Conservation (phyloP, 1,284 basidiomycete genomes). For the Ganoderma meredithae region DNA sequence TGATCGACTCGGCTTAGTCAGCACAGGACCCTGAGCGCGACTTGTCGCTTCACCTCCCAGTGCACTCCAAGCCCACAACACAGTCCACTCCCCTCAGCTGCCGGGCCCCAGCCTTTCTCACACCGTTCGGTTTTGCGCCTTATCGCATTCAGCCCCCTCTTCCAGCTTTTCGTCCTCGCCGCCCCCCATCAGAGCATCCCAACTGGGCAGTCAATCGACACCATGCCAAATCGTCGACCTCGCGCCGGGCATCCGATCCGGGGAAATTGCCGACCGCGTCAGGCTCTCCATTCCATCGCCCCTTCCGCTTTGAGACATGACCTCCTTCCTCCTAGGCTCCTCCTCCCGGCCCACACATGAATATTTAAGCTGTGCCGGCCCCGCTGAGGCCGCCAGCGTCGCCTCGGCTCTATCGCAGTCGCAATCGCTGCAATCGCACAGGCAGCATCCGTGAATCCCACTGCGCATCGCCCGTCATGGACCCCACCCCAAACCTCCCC, state of each 20-base stretch:
- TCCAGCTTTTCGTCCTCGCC: not conserved
- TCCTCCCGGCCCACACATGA: conserved; percentile 12
- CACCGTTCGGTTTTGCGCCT: not conserved
- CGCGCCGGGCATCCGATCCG: conserved; percentile 41
- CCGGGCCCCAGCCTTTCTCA: conserved; percentile 7
- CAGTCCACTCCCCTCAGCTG: not conserved
- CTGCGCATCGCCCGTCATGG: conserved; percentile 42
- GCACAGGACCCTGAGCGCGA: conserved; percentile 27
- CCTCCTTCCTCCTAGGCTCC: conserved; percentile 8
- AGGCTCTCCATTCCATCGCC: conserved; percentile 12
- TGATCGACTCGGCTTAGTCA: conserved; percentile 33
- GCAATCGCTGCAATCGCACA: conserved; percentile 16
- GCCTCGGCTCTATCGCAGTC: conserved; percentile 18
- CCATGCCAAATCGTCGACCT: conserved; percentile 12
- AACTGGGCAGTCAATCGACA: conserved; percentile 5
- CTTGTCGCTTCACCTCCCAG: conserved; percentile 12
- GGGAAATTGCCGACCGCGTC: conserved; percentile 36
- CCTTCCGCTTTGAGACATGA: conserved; percentile 24
- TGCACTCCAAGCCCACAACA: not conserved
- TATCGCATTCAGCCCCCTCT: conserved; percentile 3
- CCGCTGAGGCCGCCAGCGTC: conserved; percentile 22
- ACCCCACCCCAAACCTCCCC: conserved; percentile 51
- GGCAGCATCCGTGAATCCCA: conserved; percentile 10
- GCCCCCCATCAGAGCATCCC: not conserved
- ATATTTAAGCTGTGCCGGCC: conserved; percentile 16